phyloP scores from a whole-genome alignment of 129 eudicot genomes.

The sunflower (Helianthus annuus) region DNA sequence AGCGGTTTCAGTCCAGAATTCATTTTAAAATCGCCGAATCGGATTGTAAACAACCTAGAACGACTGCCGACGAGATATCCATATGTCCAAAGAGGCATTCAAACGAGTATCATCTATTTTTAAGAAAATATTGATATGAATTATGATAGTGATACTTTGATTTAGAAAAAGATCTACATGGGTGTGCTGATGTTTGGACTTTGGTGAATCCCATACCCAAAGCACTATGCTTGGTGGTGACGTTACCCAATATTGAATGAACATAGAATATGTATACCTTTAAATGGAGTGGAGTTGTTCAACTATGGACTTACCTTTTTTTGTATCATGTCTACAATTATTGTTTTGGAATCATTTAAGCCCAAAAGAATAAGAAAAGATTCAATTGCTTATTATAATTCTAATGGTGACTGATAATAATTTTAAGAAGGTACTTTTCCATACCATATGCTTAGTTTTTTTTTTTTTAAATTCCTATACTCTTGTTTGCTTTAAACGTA shows the following conservation, averaged over 20 bases:
- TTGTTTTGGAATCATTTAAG: conserved; percentile 14
- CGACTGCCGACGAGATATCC: no score
- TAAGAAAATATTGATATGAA: no score
- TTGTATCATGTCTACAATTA: not conserved
- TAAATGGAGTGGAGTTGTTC: conserved; percentile 38
- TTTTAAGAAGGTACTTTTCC: no score
- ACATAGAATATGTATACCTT: conserved; percentile 21
- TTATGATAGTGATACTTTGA: no score
- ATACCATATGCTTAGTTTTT: no score
- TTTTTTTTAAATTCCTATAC: no score
- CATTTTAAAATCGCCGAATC: no score
- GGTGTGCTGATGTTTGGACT: conserved; percentile 17
- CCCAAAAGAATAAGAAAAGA: not conserved
- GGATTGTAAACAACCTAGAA: no score
- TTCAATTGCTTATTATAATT: not conserved
- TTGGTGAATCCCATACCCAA: conserved; percentile 23
- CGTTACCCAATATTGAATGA: conserved; percentile 32
- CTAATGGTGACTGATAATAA: not conserved
- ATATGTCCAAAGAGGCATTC: no score
- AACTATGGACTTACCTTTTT: conserved; percentile 21
- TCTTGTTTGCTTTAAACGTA: no score
- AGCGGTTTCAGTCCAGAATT: no score
- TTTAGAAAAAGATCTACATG: not conserved
- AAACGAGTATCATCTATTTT: no score
- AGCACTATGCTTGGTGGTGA: conserved; percentile 38